Percentiles rank a stretch among this genome's conserved stretches.
These are phyloP conservation scores for Cyphellophora attinorum DNA, from an alignment of 2,329 filamentous ascomycete genomes.

Conservation along the genomic window DNA sequence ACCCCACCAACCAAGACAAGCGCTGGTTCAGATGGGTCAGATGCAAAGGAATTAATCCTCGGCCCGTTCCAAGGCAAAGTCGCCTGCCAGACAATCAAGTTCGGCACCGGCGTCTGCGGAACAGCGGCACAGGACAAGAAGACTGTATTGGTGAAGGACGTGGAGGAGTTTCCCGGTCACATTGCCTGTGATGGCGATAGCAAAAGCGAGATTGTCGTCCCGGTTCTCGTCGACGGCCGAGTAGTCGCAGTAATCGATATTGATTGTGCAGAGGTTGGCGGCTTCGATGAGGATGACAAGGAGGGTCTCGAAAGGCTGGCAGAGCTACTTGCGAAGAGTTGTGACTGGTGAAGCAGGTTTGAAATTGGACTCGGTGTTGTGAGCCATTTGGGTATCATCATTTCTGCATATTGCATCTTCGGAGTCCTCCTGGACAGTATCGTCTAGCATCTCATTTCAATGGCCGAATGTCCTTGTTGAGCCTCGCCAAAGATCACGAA, in stretches of 20 bases:
- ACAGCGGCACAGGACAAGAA: constrained; percentile 29
- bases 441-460: no score
- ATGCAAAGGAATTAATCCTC: constrained; percentile 31
- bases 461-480: no score
- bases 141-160: constrained; percentile 34
- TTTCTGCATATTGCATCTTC: constrained; percentile 1
- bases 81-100: constrained; percentile 37
- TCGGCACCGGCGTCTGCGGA: constrained; percentile 38
- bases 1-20: background rate
- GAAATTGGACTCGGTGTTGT: no score
- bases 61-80: constrained; percentile 40
- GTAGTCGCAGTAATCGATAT: constrained; percentile 40
- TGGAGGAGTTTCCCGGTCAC: constrained; percentile 35
- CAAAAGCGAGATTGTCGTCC: constrained; percentile 41
- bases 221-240: constrained; percentile 30
- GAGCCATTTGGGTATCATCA: constrained; percentile 1
- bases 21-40: no score
- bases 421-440: no score
- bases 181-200: constrained; percentile 41
- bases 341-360: constrained; percentile 33
- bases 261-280: constrained; percentile 32
- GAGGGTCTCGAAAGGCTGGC: constrained; percentile 33
- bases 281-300: constrained; percentile 36
- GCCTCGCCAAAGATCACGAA: no score
- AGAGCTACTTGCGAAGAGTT: constrained; percentile 27